Conservation (phyloP, 306 rosid genomes). For the Arachis stenosperma region DNA sequence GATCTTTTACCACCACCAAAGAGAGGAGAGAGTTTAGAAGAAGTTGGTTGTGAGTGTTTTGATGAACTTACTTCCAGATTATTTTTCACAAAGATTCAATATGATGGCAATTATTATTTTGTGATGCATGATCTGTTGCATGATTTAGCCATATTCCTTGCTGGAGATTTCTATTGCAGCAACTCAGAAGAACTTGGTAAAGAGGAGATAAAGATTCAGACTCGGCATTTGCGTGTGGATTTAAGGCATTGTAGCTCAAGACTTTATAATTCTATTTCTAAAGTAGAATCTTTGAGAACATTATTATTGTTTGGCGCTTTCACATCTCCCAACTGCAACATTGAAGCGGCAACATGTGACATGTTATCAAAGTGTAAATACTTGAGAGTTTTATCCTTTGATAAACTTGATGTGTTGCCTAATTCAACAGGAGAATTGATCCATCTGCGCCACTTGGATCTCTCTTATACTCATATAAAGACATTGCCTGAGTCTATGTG, state of each 20-base stretch:
- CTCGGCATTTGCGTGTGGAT: too few species aligned
- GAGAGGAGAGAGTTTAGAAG: not conserved
- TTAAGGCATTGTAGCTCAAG: too few species aligned
- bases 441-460: conserved; percentile 5
- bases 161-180: too few species aligned
- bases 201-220: too few species aligned
- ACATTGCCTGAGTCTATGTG: conserved; percentile 3
- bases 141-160: too few species aligned
- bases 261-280: too few species aligned
- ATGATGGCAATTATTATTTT: rapidly evolving
- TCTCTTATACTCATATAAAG: rapidly evolving
- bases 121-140: conserved; percentile 30
- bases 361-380: not conserved
- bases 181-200: too few species aligned
- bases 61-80: not conserved
- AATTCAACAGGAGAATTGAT: conserved; percentile 1
- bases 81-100: not conserved
- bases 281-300: too few species aligned
- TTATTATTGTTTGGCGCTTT: too few species aligned
- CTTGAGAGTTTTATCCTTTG: conserved; percentile 8
- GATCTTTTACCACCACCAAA: conserved; percentile 6
- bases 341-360: too few species aligned
- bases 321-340: too few species aligned
- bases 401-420: not conserved
- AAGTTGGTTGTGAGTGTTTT: conserved; percentile 7